Evolutionary conservation across 495 filamentous ascomycete species (phyloP), one percentile per base, ranked within the genome.

Genomic region (Trichocladium uniseriatum): DNA sequence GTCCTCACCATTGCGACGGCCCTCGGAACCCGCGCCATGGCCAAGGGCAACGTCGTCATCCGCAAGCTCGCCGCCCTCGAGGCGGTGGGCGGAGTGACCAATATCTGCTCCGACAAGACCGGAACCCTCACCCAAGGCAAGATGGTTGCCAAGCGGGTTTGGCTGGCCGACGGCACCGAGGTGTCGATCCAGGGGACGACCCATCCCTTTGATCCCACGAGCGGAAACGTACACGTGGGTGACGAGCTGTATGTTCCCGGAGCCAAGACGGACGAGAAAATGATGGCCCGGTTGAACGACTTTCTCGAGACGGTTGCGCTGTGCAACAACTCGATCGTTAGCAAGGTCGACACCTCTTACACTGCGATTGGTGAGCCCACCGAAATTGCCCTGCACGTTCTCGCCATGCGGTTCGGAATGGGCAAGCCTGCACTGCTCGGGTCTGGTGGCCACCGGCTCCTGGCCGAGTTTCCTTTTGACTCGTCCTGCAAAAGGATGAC

Each of bases 41-140:
- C 79, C 3, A 80, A 78, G 53, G 76, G 81, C 6, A 84, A 86
- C 54, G 87, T 91, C 21, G 79, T 90, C 32, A 80, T 89, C 31
- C 82, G 63, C 49, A 65, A 86, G 53, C 69, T 89, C n/a, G 81
- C 81, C 47, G 84, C 86, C 8, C 74, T 92, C 14, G 87, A 92
- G 62, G 87, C 87, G 0, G 79, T 92, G 22, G 87, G 86, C 19
- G 86, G 86, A 34, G 83, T 91, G 34, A 89, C 85, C 38, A 89
- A 90, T 56, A 90, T 92, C 56, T 92, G 87, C 62, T 89, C 85
- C 5, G 87, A 92, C 65, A 92, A 92, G 58, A 92, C 87, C 6
- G 87, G 87, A 6, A 92, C 87, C 1, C 68, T 92, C 21, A 92
- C 87, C 0, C 79, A 84, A 58, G 82, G 82, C 24, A 69, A 81